These are phyloP conservation scores for Borovskyia barvae DNA, from an alignment of 208 protist species.

Conservation along the genomic window DNA sequence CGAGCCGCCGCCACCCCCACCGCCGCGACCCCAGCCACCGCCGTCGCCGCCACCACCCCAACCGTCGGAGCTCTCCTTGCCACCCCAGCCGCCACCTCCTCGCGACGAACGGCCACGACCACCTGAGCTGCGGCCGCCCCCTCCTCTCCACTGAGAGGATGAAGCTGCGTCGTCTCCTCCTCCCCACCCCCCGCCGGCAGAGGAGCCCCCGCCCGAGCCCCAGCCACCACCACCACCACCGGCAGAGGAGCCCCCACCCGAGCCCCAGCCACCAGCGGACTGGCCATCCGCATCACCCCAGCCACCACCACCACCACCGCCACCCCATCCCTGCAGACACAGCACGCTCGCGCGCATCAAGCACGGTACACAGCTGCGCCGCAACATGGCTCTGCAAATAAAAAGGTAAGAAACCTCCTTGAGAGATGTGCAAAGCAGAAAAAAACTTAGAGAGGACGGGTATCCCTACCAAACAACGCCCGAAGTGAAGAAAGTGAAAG, in stretches of 20 bases:
- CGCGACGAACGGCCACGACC: not conserved
- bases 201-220: constrained; percentile 9
- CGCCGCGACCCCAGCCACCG: constrained; percentile 2
- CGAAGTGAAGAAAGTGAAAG: no score
- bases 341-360: constrained; percentile 26
- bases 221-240: constrained; percentile 20
- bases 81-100: not conserved
- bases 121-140: not conserved
- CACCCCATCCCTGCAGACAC: constrained; percentile 67
- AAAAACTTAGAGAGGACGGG: no score
- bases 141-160: no score
- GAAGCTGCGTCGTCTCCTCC: constrained; percentile 7
- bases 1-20: constrained; percentile 1
- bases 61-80: not conserved
- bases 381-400: constrained; percentile 45
- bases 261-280: constrained; percentile 9
- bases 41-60: constrained; percentile 14
- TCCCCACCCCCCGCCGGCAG: not conserved
- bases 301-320: constrained; percentile 11
- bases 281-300: constrained; percentile 8
- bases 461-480: no score
- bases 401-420: no score
- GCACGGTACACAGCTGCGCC: constrained; percentile 35
- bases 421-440: no score
- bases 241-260: constrained; percentile 3